phyloP scores from a whole-genome alignment of 768 basidiomycete species.

The Lyophyllum atratum region DNA sequence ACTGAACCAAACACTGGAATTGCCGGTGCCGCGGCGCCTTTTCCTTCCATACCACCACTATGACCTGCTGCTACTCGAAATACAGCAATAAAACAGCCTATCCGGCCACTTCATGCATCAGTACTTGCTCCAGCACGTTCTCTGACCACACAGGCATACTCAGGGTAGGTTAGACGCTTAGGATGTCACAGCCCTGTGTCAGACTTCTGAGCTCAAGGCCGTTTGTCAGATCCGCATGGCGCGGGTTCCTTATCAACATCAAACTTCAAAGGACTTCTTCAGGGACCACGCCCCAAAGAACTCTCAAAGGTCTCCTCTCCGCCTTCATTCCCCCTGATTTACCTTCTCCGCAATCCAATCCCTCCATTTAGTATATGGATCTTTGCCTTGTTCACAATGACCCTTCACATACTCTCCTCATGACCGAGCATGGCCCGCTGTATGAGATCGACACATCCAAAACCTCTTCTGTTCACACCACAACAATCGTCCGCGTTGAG shows the following conservation, averaged over 20 bases:
- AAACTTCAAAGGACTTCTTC: not conserved
- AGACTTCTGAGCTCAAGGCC: not conserved
- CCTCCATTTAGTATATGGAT: slow-evolving; percentile 24
- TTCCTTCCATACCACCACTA: too few relatives aligned
- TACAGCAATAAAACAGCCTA: too few relatives aligned
- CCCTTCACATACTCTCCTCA: slow-evolving; percentile 35
- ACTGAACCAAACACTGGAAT: not conserved
- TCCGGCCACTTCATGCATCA: too few relatives aligned
- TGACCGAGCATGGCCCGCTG: slow-evolving; percentile 32
- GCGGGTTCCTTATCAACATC: not conserved
- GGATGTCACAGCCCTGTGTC: too few relatives aligned
- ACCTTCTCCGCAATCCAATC: not conserved
- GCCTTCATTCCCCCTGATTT: not conserved
- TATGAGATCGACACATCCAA: slow-evolving; percentile 34
- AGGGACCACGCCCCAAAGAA: not conserved
- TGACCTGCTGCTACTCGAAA: too few relatives aligned
- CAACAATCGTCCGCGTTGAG: slow-evolving; percentile 31
- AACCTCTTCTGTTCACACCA: slow-evolving; percentile 15
- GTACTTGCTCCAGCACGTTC: too few relatives aligned
- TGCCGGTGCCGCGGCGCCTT: too few relatives aligned
- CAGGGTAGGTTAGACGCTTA: too few relatives aligned
- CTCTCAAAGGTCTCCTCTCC: not conserved
- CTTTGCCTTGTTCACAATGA: slow-evolving; percentile 40
- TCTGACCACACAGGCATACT: too few relatives aligned
- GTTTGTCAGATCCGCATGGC: not conserved